These are phyloP conservation scores for Tolypocladium amazonense DNA, from an alignment of 2,329 filamentous ascomycete genomes.

Conservation along the genomic window DNA sequence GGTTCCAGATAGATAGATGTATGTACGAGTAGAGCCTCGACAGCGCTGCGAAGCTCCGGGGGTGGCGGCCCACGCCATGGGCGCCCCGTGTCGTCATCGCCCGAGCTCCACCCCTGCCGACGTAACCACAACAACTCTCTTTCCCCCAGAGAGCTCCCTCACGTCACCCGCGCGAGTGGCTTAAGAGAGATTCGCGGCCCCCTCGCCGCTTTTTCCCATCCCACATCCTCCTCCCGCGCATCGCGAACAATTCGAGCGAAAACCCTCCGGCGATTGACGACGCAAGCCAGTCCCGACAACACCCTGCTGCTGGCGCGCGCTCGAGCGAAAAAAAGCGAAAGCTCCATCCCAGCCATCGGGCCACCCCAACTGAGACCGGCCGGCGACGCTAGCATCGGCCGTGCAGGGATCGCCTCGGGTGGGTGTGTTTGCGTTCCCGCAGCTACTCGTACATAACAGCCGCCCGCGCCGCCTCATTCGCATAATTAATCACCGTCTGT, in stretches of 20 bases:
- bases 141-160: background rate
- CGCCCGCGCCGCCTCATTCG: background rate
- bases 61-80: background rate
- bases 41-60: too few species aligned
- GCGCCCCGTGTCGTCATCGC: slow-evolving; percentile 13
- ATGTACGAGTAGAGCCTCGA: too few species aligned
- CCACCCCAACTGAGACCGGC: background rate
- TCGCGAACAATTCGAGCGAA: too few species aligned
- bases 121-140: background rate
- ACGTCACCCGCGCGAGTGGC: background rate
- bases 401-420: background rate
- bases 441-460: background rate
- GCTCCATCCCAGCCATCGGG: background rate
- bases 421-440: background rate
- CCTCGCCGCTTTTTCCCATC: background rate
- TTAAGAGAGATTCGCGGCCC: background rate
- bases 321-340: too few species aligned
- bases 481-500: too few species aligned
- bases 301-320: too few species aligned
- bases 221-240: background rate
- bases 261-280: too few species aligned
- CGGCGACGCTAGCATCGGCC: background rate
- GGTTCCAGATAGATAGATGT: too few species aligned
- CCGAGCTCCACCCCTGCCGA: slow-evolving; percentile 2
- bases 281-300: too few species aligned